Evolutionary conservation across 768 basidiomycete species (phyloP), one percentile per base, ranked within the genome.

Genomic region (Lentinula detonsa): DNA sequence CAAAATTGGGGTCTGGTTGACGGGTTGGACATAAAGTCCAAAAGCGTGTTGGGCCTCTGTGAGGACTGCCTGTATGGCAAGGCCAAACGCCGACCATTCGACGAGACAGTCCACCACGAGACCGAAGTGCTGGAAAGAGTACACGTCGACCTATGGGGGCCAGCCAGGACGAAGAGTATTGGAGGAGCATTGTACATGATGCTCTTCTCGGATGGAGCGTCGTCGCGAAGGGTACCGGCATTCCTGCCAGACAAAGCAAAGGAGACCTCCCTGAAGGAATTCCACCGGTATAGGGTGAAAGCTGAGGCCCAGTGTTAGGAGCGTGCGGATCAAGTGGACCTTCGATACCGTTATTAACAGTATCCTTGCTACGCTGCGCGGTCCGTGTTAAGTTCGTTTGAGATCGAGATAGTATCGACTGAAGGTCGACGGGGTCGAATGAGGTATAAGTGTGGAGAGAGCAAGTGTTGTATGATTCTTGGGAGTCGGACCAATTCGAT

Each of bases 1-100:
- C 33, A 57, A 3, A 54, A 16, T 10, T 62, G 61, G 56, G 52
- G 56, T 0, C 42, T 70, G 0, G 70, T 72, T 2, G 57, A 64
- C 13, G 70, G 71, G 0, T 43, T 75, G 3, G 37, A 63, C 0
- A 59, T 71, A n/a, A 59, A 33, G 2, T 53, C 51, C 5, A 52
- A 18, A 0, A 35, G 3, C 3, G 33, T 52, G 16, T 1, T 1
- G 11, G 34, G 16, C 0, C 5, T 58, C 10, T 73, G 71, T 46
- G 62, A 71, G n/a, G 67, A 69, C 52, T 73, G 73, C 59, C 64
- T 72, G 0, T 67, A 66, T 37, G 66, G 68, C 13, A 69, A 71
- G 53, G 68, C 70, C 10, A 58, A 62, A 0, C 4, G 28, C 0
- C 43, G 64, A 5, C 71, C 68, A 16, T 74, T 67, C 39, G 67